A percentile compares a stretch with the other conserved stretches of the same genome.
These are phyloP conservation scores for Hydnomerulius pinastri DNA, from an alignment of 768 basidiomycete genomes.

Conservation along the genomic window DNA sequence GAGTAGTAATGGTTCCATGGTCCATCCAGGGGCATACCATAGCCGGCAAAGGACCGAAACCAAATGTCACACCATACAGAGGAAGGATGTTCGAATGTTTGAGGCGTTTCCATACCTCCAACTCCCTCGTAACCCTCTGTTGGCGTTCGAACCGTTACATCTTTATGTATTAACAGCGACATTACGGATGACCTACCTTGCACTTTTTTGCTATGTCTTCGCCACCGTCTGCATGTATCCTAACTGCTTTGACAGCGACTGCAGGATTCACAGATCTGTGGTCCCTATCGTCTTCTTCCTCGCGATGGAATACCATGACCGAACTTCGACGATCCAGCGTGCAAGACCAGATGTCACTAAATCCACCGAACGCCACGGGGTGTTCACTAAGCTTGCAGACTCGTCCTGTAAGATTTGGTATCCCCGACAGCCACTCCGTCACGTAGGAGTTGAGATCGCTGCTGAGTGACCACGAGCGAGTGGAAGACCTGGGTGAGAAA, in stretches of 20 bases:
- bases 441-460: not conserved
- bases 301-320: too few relatives aligned
- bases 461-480: not conserved
- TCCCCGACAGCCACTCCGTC: not conserved
- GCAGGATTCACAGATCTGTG: too few relatives aligned
- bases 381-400: not conserved
- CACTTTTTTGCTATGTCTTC: not conserved
- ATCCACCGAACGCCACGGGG: not conserved
- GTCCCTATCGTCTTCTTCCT: too few relatives aligned
- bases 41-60: conserved; percentile 20
- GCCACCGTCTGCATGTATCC: not conserved
- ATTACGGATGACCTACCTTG: not conserved
- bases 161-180: not conserved
- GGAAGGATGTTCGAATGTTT: conserved; percentile 17
- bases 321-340: not conserved
- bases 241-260: not conserved
- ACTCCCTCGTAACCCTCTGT: conserved; percentile 17
- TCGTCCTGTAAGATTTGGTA: not conserved
- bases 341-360: not conserved
- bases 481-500: not conserved
- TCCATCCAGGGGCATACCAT: conserved; percentile 29
- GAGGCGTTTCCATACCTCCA: conserved; percentile 21
- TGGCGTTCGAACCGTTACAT: not conserved
- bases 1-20: conserved; percentile 18
- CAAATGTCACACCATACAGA: conserved; percentile 15